A percentile compares a stretch with the other conserved stretches of the same genome.
These are phyloP conservation scores for Neurospora sp. DNA, from an alignment of 495 filamentous ascomycete species.

Conservation along the genomic window DNA sequence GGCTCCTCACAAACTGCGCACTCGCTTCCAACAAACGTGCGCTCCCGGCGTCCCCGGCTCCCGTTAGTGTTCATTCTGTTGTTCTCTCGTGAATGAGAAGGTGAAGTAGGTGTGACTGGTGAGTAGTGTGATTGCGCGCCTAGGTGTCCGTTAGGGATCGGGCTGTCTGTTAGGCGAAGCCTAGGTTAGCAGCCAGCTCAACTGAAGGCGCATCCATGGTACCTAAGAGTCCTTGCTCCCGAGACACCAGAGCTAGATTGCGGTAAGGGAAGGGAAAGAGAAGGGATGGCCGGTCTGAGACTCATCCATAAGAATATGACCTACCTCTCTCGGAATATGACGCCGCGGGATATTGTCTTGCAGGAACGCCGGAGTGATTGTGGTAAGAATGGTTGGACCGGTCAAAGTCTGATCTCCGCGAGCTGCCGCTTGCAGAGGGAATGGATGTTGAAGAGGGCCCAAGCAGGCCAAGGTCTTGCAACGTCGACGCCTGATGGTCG, in stretches of 20 bases:
- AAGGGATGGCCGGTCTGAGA: background rate
- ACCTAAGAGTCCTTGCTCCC: background rate
- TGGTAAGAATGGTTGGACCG: conserved; percentile 17
- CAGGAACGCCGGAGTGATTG: conserved; percentile 15
- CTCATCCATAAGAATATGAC: conserved; percentile 5
- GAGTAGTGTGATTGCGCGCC: conserved; percentile 37
- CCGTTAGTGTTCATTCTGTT: conserved; percentile 70
- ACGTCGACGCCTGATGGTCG: conserved; percentile 25
- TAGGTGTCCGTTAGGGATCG: conserved; percentile 28
- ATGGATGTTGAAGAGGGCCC: conserved; percentile 26
- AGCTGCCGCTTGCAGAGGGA: conserved; percentile 24
- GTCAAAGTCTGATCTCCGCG: conserved; percentile 26
- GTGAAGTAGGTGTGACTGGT: conserved; percentile 29
- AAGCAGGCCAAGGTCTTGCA: conserved; percentile 30
- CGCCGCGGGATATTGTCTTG: conserved; percentile 16
- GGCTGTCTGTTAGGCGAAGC: conserved; percentile 20
- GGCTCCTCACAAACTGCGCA: conserved; percentile 98
- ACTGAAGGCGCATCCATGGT: conserved; percentile 4
- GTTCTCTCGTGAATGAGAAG: conserved; percentile 26
- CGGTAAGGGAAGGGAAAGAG: background rate
- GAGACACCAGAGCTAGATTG: background rate
- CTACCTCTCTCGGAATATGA: conserved; percentile 38
- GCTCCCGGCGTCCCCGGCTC: conserved; percentile 71
- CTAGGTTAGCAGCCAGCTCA: background rate
- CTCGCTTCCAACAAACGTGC: conserved; percentile 89